Percentiles rank a stretch among this genome's conserved stretches.
These are phyloP conservation scores for Colletotrichum nymphaeae DNA, from an alignment of 2,329 filamentous ascomycete genomes.

Conservation along the genomic window DNA sequence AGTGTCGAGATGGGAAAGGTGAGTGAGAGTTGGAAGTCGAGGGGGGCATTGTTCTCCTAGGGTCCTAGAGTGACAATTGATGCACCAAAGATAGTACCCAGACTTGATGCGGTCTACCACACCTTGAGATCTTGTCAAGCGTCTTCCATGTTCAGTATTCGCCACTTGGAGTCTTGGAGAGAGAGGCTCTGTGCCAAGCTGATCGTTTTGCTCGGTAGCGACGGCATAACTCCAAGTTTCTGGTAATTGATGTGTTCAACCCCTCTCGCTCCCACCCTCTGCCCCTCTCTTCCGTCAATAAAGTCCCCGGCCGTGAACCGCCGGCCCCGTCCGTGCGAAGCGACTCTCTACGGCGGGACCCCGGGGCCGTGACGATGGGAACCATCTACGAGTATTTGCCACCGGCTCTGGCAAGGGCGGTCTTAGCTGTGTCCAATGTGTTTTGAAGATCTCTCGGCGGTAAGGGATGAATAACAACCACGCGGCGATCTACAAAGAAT, in stretches of 20 bases:
- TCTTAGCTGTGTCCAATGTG: neutral
- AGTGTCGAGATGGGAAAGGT: constrained; percentile 12
- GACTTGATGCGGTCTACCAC: neutral
- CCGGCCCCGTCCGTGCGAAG: constrained; percentile 31
- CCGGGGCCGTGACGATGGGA: constrained; percentile 1
- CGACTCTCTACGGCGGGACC: constrained; percentile 1
- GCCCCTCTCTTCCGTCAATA: neutral
- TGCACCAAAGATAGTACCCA: neutral
- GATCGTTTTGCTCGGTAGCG: constrained; percentile 12
- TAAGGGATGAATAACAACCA: neutral
- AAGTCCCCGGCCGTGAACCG: constrained; percentile 13
- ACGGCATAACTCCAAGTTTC: neutral
- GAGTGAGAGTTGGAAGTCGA: neutral
- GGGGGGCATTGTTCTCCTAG: constrained; percentile 1
- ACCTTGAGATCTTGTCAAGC: neutral
- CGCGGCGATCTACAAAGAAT: neutral
- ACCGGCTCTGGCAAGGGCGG: neutral
- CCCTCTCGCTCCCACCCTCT: neutral
- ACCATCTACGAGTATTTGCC: neutral
- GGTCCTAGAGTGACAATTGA: neutral
- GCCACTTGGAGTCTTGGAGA: neutral
- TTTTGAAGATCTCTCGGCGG: constrained; percentile 3
- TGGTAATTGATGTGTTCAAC: neutral
- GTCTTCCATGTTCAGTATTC: neutral
- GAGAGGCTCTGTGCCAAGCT: neutral